Percentiles rank a stretch among this genome's conserved stretches.
Conservation (phyloP, 768 basidiomycete genomes). For the Rhizopogon sp. region DNA sequence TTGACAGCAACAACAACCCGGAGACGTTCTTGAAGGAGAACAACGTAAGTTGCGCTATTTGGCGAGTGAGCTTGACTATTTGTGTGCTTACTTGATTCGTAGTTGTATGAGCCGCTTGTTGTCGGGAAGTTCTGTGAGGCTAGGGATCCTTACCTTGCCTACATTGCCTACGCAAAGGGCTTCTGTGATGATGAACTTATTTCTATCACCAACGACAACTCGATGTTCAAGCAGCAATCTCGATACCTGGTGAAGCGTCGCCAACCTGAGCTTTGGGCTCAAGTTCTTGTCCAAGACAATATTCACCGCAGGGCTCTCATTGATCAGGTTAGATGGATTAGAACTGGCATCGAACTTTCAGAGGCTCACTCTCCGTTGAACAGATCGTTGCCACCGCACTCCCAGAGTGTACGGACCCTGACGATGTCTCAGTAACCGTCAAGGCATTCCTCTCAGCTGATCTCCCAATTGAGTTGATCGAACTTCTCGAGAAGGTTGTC, state of each 20-base stretch:
- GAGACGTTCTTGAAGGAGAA: slow-evolving; percentile 98
- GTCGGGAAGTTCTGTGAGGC: slow-evolving; percentile 99
- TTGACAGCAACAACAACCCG: slow-evolving; percentile 98
- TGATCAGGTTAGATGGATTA: slow-evolving; percentile 61
- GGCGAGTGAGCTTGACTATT: background rate
- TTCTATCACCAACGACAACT: slow-evolving; percentile 95
- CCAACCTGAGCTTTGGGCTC: slow-evolving; percentile 92
- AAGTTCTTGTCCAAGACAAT: slow-evolving; percentile 87
- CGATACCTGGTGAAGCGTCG: slow-evolving; percentile 97
- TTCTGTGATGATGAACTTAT: slow-evolving; percentile 98
- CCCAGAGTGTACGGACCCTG: slow-evolving; percentile 95
- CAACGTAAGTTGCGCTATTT: slow-evolving; percentile 55
- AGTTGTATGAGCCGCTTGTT: slow-evolving; percentile 95
- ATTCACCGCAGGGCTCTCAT: slow-evolving; percentile 90
- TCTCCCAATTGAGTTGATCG: slow-evolving; percentile 94
- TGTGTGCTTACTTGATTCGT: slow-evolving; percentile 7
- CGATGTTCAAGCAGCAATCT: slow-evolving; percentile 99
- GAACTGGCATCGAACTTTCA: background rate
- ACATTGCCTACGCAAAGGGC: slow-evolving; percentile 98
- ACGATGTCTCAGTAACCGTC: slow-evolving; percentile 97
- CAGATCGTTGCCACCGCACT: slow-evolving; percentile 93
- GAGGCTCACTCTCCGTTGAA: background rate
- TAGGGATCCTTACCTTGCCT: slow-evolving; percentile 96
- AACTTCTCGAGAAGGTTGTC: slow-evolving; percentile 97
- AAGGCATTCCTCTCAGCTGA: slow-evolving; percentile 98